Base-by-base conservation (phyloP, 495 filamentous ascomycete species). In the Aspergillus incahuasiensis region DNA sequence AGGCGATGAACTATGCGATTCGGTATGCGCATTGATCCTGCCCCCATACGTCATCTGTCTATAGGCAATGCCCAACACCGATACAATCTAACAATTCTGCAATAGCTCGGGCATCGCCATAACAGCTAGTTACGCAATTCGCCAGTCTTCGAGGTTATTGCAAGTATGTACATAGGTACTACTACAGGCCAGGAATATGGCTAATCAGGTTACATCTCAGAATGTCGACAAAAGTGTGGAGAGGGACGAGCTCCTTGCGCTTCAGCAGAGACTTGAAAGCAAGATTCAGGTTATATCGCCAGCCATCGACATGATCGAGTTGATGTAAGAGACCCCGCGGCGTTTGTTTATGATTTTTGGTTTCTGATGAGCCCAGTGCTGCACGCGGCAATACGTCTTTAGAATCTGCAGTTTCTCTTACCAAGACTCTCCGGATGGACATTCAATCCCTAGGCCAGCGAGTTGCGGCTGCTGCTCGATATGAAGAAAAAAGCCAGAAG, bases 261-360 rank as follows among this genome's bases (percentile, higher is more conserved):
- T 96, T 11, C 90, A 96, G 63, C 79, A 87, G 45, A 79, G 87
- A 4, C 74, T 97, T 0, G 81, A 95, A 54, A 86, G 80, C 75
- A 95, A 95, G 65, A 95, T 95, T 49, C 84, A 91, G 87, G 92
- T 97, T 52, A 86, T 97, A 39, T 90, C 90, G 20, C 92, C 92
- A 5, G 87, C 91, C 1, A 95, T 97, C 63, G 90, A 97, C 63
- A 82, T 96, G 78, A 94, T 97, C 52, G 91, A 96, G 67, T 77
- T 97, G 59, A 95, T 94, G 86, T 91, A 71, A 65, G 79, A 73
- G 30, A 22, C 48, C 18, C 1, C 0, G 0, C 19, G 18, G 28
- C 2, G 40, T 6, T 38, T 41, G 12, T 6, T 19, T 8, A 38
- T 34, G 41, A 28, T 12, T 20, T 15, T 16, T 25, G 15, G 1